phyloP scores from a whole-genome alignment of 306 rosid species.

The Castanea crenata region DNA sequence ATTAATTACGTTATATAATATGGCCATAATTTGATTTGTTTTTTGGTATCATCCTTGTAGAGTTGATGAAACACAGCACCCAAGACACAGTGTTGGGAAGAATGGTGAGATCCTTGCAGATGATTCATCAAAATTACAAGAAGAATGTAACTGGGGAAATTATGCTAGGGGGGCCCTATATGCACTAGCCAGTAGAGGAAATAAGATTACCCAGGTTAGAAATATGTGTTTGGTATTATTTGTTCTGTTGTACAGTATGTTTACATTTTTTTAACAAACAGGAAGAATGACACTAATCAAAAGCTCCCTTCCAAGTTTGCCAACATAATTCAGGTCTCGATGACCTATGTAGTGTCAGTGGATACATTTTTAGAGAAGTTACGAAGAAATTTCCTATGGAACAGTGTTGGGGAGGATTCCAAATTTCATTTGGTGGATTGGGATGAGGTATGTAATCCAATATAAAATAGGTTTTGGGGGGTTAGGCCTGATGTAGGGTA shows the following conservation, averaged over 20 bases:
- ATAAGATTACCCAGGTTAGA: slow-evolving; percentile 62
- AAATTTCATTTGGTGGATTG: no score
- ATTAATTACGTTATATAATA: slow-evolving; percentile 3
- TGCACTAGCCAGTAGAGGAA: slow-evolving; percentile 61
- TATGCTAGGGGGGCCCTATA: slow-evolving; percentile 91
- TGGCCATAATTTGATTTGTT: slow-evolving; percentile 14
- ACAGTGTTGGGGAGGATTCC: no score
- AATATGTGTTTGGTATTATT: slow-evolving; percentile 14
- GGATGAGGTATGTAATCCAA: no score
- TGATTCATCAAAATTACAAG: slow-evolving; percentile 38
- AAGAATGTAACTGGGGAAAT: slow-evolving; percentile 81
- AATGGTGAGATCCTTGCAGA: slow-evolving; percentile 30
- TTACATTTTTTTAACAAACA: slow-evolving; percentile 1
- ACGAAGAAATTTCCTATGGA: no score
- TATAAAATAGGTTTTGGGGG: no score
- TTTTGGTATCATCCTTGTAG: slow-evolving; percentile 36
- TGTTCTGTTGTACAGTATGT: background rate
- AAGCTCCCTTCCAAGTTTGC: no score
- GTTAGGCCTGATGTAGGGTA: no score
- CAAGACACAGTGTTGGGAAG: slow-evolving; percentile 15
- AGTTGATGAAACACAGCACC: slow-evolving; percentile 58
- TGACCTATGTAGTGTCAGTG: no score
- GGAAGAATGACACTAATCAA: background rate
- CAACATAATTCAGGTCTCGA: no score
- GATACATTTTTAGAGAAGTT: no score